These are phyloP conservation scores for Puccinia horiana DNA, from an alignment of 1,284 basidiomycete species.

Conservation along the genomic window DNA sequence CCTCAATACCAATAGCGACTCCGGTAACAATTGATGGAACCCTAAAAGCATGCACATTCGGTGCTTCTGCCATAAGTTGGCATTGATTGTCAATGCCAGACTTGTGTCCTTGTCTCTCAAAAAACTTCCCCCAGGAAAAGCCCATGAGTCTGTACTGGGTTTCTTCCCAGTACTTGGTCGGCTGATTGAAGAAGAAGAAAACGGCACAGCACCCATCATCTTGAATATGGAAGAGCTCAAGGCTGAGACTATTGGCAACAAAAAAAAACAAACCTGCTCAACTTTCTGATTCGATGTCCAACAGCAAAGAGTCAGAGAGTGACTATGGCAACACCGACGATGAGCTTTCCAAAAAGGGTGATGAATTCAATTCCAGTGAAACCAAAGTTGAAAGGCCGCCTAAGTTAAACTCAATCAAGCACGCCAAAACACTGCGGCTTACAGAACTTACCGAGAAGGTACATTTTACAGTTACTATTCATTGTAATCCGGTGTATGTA, in stretches of 20 bases:
- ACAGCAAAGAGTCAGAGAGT: not conserved
- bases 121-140: not conserved
- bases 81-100: conserved; percentile 6
- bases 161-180: not conserved
- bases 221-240: no score
- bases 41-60: not conserved
- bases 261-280: no score
- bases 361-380: not conserved
- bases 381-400: not conserved
- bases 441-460: not conserved
- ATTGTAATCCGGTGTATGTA: no score
- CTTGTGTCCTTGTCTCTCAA: not conserved
- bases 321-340: not conserved
- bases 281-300: no score
- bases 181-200: not conserved
- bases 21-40: not conserved
- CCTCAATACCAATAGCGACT: not conserved
- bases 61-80: not conserved
- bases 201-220: no score
- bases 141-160: not conserved
- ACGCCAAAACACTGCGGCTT: not conserved
- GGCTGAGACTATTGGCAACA: no score
- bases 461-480: no score
- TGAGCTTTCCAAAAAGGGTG: not conserved
- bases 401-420: no score